Conservation (phyloP, 2,329 filamentous ascomycete species). For the Furcasterigmium furcatum region DNA sequence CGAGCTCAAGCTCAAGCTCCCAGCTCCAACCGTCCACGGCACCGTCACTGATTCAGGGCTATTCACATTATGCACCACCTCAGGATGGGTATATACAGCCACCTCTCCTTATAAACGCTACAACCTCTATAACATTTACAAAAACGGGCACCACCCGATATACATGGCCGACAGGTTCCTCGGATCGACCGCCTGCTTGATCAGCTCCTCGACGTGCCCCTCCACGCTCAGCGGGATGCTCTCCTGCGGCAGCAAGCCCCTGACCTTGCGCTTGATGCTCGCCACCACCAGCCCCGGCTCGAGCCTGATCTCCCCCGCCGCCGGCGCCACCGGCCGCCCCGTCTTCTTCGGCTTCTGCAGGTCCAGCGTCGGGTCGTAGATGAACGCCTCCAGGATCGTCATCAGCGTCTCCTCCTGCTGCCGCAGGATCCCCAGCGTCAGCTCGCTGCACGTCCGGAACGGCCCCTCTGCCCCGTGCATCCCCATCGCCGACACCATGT, state of each 20-base stretch:
- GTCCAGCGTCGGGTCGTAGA: slow-evolving; percentile 95
- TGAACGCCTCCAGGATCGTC: slow-evolving; percentile 94
- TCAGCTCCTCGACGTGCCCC: slow-evolving; percentile 94
- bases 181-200: slow-evolving; percentile 79
- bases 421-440: slow-evolving; percentile 78
- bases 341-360: slow-evolving; percentile 71
- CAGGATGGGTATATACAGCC: too few species aligned
- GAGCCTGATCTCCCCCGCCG: slow-evolving; percentile 40
- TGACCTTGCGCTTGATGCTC: slow-evolving; percentile 82
- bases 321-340: slow-evolving; percentile 27
- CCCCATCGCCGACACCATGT: slow-evolving; percentile 97
- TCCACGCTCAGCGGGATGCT: slow-evolving; percentile 92
- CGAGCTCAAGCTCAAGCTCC: too few species aligned
- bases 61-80: too few species aligned
- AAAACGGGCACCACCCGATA: slow-evolving; percentile 79
- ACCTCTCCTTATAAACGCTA: background rate
- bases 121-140: slow-evolving; percentile 28
- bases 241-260: slow-evolving; percentile 79
- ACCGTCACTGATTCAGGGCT: too few species aligned
- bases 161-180: slow-evolving; percentile 89
- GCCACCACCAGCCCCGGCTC: slow-evolving; percentile 77
- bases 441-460: slow-evolving; percentile 85
- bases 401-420: slow-evolving; percentile 95
- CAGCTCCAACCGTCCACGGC: too few species aligned
- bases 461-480: slow-evolving; percentile 91